A percentile compares a stretch with the other conserved stretches of the same genome.
These are phyloP conservation scores for Galerina marginata DNA, from an alignment of 768 basidiomycete genomes.

Conservation along the genomic window DNA sequence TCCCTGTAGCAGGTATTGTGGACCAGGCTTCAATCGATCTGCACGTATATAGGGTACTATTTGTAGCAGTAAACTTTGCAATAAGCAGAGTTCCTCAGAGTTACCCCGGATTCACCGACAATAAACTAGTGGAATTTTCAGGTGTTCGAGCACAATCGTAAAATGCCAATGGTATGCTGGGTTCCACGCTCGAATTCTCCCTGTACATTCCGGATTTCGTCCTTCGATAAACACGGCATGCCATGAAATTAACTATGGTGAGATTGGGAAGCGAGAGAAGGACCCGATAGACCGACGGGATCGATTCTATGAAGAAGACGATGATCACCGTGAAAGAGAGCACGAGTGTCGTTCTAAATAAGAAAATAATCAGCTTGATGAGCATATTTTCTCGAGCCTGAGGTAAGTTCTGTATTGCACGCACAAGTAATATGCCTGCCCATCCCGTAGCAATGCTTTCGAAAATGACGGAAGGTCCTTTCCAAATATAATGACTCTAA, in stretches of 20 bases:
- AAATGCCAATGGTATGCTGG: not conserved
- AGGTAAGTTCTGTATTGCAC: slow-evolving; percentile 2
- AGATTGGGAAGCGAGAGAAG: slow-evolving; percentile 14
- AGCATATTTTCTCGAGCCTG: not conserved
- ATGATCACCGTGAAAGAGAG: slow-evolving; percentile 3
- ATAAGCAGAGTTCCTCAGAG: too few relatives aligned
- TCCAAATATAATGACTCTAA: slow-evolving; percentile 21
- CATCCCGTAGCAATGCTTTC: slow-evolving; percentile 30
- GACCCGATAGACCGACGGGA: slow-evolving; percentile 15
- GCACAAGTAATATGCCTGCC: slow-evolving; percentile 39
- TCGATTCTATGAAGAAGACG: slow-evolving; percentile 12
- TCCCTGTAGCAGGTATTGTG: too few relatives aligned
- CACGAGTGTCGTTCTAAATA: slow-evolving; percentile 7
- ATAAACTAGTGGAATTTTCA: not conserved
- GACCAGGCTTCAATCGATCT: too few relatives aligned
- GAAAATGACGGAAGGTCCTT: slow-evolving; percentile 28
- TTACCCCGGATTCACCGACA: not conserved
- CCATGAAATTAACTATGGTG: slow-evolving; percentile 23
- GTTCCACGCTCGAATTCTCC: slow-evolving; percentile 3
- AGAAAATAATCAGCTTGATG: not conserved
- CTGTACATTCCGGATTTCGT: slow-evolving; percentile 15
- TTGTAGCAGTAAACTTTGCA: too few relatives aligned
- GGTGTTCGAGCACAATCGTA: not conserved
- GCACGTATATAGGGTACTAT: too few relatives aligned
- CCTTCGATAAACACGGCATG: slow-evolving; percentile 22